phyloP scores from a whole-genome alignment of 208 protist genomes.

The Polymyxa betae region DNA sequence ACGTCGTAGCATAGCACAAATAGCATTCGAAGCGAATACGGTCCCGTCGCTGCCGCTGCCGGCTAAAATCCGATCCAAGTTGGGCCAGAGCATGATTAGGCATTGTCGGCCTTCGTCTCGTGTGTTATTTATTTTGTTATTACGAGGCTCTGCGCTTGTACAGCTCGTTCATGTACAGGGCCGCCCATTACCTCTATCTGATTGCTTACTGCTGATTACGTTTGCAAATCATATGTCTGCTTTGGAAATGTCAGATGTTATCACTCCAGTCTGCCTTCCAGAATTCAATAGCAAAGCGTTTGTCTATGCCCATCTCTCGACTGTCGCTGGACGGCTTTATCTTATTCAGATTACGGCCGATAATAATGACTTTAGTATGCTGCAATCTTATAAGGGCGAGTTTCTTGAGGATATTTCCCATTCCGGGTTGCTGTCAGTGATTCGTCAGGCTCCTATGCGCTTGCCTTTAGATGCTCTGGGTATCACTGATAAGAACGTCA shows the following conservation, averaged over 20 bases:
- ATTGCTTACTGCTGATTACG: slow-evolving; percentile 28
- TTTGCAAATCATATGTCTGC: slow-evolving; percentile 45
- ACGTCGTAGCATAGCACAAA: background rate
- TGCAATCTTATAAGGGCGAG: background rate
- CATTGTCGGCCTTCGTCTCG: background rate
- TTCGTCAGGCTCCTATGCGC: background rate
- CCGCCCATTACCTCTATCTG: background rate
- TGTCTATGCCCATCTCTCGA: slow-evolving; percentile 17
- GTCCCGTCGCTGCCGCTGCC: background rate
- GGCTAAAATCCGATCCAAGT: background rate
- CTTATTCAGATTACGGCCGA: slow-evolving; percentile 47
- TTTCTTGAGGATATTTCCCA: background rate
- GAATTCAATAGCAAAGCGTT: slow-evolving; percentile 3
- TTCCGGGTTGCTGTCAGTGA: background rate
- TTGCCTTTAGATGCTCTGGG: background rate
- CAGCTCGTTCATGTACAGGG: background rate
- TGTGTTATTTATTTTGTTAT: background rate
- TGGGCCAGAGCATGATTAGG: background rate
- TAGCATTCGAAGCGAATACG: background rate
- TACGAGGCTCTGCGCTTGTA: background rate
- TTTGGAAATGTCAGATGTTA: slow-evolving; percentile 14
- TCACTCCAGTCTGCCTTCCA: slow-evolving; percentile 41
- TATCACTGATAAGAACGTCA: background rate
- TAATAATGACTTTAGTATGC: background rate
- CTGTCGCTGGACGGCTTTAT: background rate